phyloP scores from a whole-genome alignment of 2,329 filamentous ascomycete genomes.

The Penicillium paneum region DNA sequence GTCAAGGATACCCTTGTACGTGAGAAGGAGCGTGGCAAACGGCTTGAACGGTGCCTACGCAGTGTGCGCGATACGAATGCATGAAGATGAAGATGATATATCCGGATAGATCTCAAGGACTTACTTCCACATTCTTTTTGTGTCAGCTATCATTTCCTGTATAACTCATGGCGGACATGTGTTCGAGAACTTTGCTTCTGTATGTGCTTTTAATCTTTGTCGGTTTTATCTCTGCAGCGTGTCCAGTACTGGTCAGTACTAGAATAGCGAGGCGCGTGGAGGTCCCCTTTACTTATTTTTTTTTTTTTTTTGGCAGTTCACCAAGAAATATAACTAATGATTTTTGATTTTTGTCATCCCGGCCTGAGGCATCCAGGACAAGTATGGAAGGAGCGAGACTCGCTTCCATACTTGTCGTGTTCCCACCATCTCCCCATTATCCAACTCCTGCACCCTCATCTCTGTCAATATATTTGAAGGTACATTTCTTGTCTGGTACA shows the following conservation, averaged over 20 bases:
- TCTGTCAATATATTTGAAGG: not conserved
- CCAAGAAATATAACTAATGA: not conserved
- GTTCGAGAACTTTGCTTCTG: slow-evolving; percentile 12
- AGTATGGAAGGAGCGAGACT: not conserved
- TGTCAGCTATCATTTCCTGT: slow-evolving; percentile 7
- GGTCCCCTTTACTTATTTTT: not conserved
- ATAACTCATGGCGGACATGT: slow-evolving; percentile 21
- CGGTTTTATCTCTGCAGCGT: slow-evolving; percentile 3
- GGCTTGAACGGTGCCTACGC: slow-evolving; percentile 74
- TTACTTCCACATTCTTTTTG: slow-evolving; percentile 1
- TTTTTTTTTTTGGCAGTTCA: not conserved
- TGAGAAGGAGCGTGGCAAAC: slow-evolving; percentile 75
- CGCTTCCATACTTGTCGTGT: not conserved
- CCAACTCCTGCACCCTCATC: not conserved
- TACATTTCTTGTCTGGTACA: not conserved
- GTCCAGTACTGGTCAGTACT: not conserved
- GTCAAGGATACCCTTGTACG: slow-evolving; percentile 74
- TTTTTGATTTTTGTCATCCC: not conserved
- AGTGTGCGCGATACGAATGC: slow-evolving; percentile 46
- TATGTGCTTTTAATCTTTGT: not conserved
- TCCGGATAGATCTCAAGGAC: slow-evolving; percentile 8
- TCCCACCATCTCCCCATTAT: not conserved
- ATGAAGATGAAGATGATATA: slow-evolving; percentile 9
- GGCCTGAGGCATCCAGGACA: not conserved
- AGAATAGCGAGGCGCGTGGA: slow-evolving; percentile 6